A percentile compares a stretch with the other conserved stretches of the same genome.
Conservation (phyloP, 257 asterid species). For the Ilex aquifolium region DNA sequence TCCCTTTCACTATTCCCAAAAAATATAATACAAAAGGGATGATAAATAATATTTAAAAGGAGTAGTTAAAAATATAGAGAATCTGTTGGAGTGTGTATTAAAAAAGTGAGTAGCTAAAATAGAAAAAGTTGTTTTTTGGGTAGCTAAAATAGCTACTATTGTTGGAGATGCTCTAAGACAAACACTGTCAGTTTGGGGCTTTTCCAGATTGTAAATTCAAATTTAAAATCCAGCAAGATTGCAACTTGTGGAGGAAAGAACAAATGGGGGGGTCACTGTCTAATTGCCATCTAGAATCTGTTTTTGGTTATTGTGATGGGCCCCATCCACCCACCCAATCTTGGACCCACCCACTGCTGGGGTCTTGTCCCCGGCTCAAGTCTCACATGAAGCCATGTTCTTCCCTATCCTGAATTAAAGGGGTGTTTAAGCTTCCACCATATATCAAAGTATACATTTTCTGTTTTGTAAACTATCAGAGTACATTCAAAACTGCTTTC, state of each 20-base stretch:
- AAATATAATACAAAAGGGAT: no score
- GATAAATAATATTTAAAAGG: no score
- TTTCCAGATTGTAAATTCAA: constrained; percentile 13
- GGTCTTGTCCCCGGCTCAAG: neutral
- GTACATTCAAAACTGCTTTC: no score
- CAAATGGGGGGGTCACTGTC: constrained; percentile 19
- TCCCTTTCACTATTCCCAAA: no score
- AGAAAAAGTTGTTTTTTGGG: no score
- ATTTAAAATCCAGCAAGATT: constrained; percentile 20
- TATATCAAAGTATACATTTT: no score
- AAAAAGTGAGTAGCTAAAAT: no score
- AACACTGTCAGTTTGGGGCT: constrained; percentile 14
- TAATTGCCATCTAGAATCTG: constrained; percentile 12
- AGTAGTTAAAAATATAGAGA: no score
- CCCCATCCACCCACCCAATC: constrained; percentile 12
- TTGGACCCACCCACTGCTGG: constrained; percentile 16
- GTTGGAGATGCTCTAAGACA: no score
- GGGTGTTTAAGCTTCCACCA: neutral
- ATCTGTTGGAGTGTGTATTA: no score
- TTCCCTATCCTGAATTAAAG: neutral
- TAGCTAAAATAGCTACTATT: no score
- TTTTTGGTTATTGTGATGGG: constrained; percentile 16
- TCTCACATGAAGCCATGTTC: constrained; percentile 7
- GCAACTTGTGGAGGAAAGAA: constrained; percentile 16
- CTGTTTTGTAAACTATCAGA: no score